phyloP scores from a whole-genome alignment of 306 rosid species.

The Quercus suber region DNA sequence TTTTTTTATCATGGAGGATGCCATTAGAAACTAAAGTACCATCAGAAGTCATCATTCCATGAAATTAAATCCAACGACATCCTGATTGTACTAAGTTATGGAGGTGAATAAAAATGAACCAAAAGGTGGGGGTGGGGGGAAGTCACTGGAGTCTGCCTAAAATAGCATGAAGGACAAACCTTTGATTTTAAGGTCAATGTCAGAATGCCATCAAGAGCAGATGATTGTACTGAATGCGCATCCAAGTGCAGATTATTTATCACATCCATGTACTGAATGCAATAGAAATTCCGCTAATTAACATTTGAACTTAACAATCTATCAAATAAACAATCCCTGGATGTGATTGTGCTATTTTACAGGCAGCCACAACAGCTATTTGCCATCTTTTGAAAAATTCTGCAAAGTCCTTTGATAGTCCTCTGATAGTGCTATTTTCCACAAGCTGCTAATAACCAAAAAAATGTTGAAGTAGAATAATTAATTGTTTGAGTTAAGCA shows the following conservation, averaged over 20 bases:
- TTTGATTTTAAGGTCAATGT: constrained; percentile 64
- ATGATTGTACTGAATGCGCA: constrained; percentile 67
- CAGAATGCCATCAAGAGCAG: constrained; percentile 62
- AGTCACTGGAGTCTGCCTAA: not conserved
- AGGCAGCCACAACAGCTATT: too few species aligned
- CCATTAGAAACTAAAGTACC: not conserved
- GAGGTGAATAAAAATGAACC: not conserved
- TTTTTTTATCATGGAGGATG: not conserved
- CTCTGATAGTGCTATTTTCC: too few species aligned
- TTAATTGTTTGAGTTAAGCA: too few species aligned
- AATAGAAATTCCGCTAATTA: too few species aligned
- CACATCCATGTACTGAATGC: constrained; percentile 44
- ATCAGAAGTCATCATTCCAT: not conserved
- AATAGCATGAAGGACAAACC: constrained; percentile 40
- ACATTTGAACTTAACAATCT: too few species aligned
- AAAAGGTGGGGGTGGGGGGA: not conserved
- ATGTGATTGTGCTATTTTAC: too few species aligned
- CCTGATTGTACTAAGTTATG: not conserved
- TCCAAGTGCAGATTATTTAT: constrained; percentile 61
- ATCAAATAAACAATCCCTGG: too few species aligned
- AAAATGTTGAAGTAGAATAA: too few species aligned
- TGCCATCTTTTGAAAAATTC: too few species aligned
- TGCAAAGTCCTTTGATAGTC: too few species aligned
- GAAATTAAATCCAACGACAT: not conserved
- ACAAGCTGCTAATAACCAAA: too few species aligned